These are phyloP conservation scores for Salix exigua DNA, from an alignment of 345 rosid species.

Conservation along the genomic window DNA sequence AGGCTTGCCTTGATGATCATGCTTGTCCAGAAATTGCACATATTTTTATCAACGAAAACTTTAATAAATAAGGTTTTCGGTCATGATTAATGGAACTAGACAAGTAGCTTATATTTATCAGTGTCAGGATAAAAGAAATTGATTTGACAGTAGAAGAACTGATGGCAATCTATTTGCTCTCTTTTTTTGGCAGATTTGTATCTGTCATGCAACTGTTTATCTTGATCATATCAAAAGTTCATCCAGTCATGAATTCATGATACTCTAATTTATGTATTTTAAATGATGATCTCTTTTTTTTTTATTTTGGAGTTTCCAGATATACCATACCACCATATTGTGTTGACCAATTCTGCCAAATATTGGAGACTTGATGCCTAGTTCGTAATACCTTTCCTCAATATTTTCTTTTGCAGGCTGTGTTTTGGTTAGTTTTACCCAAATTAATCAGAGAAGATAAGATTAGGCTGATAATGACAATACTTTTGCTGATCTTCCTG, in stretches of 20 bases:
- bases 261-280: too few relatives aligned
- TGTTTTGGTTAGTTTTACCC: conserved; percentile 71
- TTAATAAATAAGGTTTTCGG: too few relatives aligned
- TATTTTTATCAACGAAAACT: too few relatives aligned
- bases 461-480: conserved; percentile 61
- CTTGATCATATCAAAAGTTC: too few relatives aligned
- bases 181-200: neutral
- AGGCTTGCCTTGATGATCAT: too few relatives aligned
- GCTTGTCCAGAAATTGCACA: too few relatives aligned
- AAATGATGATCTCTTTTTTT: neutral
- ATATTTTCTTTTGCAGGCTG: conserved; percentile 46
- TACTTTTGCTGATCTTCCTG: conserved; percentile 50
- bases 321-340: too few relatives aligned
- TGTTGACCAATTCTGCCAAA: too few relatives aligned
- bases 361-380: too few relatives aligned
- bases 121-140: too few relatives aligned
- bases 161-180: neutral
- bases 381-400: too few relatives aligned
- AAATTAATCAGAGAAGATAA: conserved; percentile 56
- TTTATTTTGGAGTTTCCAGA: too few relatives aligned
- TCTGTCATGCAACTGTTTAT: neutral
- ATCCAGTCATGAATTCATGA: neutral
- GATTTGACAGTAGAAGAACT: neutral
- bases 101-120: neutral
- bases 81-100: neutral